These are phyloP conservation scores for Colletotrichum plurivorum DNA, from an alignment of 2,329 filamentous ascomycete species.

Conservation along the genomic window DNA sequence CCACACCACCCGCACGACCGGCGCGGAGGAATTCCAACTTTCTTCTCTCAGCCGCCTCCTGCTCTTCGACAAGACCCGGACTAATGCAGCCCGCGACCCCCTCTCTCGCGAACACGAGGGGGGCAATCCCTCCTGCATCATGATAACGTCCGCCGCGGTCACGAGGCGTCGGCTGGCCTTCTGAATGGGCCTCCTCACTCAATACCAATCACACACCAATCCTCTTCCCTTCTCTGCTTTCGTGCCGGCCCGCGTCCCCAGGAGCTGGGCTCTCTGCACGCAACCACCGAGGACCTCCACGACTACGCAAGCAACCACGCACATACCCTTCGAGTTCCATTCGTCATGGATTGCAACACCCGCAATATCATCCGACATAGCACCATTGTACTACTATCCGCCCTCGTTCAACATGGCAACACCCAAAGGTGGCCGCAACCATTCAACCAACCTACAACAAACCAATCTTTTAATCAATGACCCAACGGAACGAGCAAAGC, in stretches of 20 bases:
- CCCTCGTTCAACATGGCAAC: conserved; percentile 12
- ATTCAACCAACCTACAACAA: conserved; percentile 1
- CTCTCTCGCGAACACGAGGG: neutral
- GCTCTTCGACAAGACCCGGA: neutral
- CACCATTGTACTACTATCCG: neutral
- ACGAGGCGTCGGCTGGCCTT: neutral
- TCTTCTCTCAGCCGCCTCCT: conserved; percentile 18
- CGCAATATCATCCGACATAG: conserved; percentile 22
- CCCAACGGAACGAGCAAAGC: conserved; percentile 34
- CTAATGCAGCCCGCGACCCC: conserved; percentile 9
- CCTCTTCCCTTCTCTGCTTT: conserved; percentile 10
- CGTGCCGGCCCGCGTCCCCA: conserved; percentile 34
- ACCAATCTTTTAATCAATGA: conserved; percentile 39
- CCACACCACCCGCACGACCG: conserved; percentile 16
- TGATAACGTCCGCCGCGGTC: neutral
- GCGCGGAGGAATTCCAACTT: conserved; percentile 2
- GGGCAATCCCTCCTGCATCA: conserved; percentile 13
- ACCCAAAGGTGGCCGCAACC: neutral
- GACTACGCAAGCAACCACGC: neutral
- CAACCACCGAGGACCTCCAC: conserved; percentile 8
- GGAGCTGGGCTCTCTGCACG: conserved; percentile 38
- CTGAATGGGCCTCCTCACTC: conserved; percentile 1
- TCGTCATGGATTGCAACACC: conserved; percentile 30
- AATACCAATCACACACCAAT: neutral
- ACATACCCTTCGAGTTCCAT: conserved; percentile 1